Percentiles rank a stretch among this genome's conserved stretches.
These are phyloP conservation scores for Filobasidium wieringae DNA, from an alignment of 768 basidiomycete species.

Conservation along the genomic window DNA sequence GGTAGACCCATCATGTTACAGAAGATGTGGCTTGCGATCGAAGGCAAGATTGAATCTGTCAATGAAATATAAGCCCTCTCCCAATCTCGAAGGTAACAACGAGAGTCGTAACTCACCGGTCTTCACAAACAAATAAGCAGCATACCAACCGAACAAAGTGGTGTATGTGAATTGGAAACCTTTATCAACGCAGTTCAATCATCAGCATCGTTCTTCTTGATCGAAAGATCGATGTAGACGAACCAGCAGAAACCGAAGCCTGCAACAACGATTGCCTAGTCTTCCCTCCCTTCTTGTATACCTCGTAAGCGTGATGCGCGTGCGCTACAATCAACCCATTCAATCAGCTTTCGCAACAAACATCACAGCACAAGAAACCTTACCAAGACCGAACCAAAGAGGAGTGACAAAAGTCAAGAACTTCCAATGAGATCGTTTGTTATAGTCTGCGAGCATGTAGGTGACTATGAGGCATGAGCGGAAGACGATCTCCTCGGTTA, in stretches of 20 bases:
- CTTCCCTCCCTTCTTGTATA: constrained; percentile 61
- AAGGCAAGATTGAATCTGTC: constrained; percentile 55
- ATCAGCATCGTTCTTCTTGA: not conserved
- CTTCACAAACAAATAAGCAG: constrained; percentile 70
- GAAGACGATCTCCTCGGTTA: constrained; percentile 89
- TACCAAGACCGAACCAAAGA: constrained; percentile 76
- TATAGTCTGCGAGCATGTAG: constrained; percentile 51
- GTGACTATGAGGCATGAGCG: constrained; percentile 67
- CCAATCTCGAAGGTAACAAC: not conserved
- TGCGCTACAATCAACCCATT: constrained; percentile 51
- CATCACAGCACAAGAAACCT: constrained; percentile 26
- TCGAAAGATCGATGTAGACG: not conserved
- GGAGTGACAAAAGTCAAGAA: constrained; percentile 71
- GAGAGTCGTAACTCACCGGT: constrained; percentile 44
- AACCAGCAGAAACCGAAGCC: constrained; percentile 46
- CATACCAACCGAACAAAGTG: constrained; percentile 80
- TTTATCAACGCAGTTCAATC: constrained; percentile 32
- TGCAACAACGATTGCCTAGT: constrained; percentile 52
- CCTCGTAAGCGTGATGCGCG: constrained; percentile 82
- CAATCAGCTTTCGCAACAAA: not conserved
- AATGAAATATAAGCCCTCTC: not conserved
- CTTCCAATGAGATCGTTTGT: constrained; percentile 40
- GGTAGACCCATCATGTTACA: constrained; percentile 95
- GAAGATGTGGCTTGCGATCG: constrained; percentile 70
- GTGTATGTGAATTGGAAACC: constrained; percentile 85